Percentiles rank a stretch among this genome's conserved stretches.
Conservation (phyloP, 345 rosid genomes). For the Odontarrhena argentea region DNA sequence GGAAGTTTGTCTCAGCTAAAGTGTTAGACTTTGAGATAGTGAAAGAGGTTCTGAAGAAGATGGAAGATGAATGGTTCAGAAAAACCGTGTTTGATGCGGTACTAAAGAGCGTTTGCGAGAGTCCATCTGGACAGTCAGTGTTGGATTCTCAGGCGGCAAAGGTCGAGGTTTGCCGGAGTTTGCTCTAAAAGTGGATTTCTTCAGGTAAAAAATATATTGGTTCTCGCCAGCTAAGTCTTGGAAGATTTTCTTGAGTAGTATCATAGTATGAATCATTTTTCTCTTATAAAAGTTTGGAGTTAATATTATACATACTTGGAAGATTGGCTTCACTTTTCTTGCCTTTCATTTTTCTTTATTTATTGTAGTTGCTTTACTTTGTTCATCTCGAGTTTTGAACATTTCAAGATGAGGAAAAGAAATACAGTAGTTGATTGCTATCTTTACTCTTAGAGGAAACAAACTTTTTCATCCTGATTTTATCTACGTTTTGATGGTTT, state of each 20-base stretch:
- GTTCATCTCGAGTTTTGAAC: slow-evolving; percentile 28
- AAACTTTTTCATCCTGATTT: no score
- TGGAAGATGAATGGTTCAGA: slow-evolving; percentile 55
- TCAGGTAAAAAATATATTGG: not conserved
- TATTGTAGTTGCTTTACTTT: not conserved
- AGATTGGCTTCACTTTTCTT: slow-evolving; percentile 20
- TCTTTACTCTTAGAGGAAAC: not conserved
- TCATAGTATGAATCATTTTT: slow-evolving; percentile 3
- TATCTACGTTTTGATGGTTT: no score
- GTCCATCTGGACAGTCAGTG: slow-evolving; percentile 39
- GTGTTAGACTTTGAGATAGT: slow-evolving; percentile 50
- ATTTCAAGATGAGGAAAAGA: slow-evolving; percentile 16
- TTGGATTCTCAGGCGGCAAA: slow-evolving; percentile 40
- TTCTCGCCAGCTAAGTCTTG: not conserved
- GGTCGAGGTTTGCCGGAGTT: slow-evolving; percentile 44
- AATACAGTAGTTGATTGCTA: slow-evolving; percentile 1
- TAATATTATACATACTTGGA: slow-evolving; percentile 10
- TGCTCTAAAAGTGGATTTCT: slow-evolving; percentile 23
- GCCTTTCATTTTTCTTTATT: not conserved
- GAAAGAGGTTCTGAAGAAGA: slow-evolving; percentile 53
- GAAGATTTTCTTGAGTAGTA: slow-evolving; percentile 18
- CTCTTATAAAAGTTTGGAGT: slow-evolving; percentile 2
- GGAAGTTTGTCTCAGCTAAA: slow-evolving; percentile 50
- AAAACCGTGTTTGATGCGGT: slow-evolving; percentile 40
- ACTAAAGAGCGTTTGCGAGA: slow-evolving; percentile 32